Base-by-base conservation (phyloP, 2,329 filamentous ascomycete species). In the Ophiocordyceps unilateralis region DNA sequence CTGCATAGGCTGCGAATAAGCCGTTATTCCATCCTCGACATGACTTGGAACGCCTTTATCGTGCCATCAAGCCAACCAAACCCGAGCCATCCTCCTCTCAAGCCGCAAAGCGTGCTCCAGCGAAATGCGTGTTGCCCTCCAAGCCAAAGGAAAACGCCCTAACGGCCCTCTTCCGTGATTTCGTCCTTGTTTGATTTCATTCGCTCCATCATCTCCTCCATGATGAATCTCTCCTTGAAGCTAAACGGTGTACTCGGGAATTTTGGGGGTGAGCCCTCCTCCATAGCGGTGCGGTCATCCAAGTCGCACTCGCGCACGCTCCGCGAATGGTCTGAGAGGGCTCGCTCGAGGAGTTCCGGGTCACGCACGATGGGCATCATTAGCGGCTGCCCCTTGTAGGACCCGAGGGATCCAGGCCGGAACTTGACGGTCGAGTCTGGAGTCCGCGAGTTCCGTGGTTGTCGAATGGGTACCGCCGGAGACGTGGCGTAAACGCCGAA, bases 361-460 rank as follows among this genome's bases (percentile, higher is more conserved):
- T 69, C 63, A 40, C 62, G 64, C 39, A 76, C 64, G 14, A 74
- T 60, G 2, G 68, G 65, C 58, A 74, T 70, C 30, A 64, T 60
- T 40, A 76, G 66, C 14, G 70, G 63, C 19, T 63, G 63, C 38
- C 71, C 71, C 50, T 66, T 71, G 49, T 72, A 74, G n/a, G 70
- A 74, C 3, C 70, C 70, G 14, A 70, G 54, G 7, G 67, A 68
- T 17, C 62, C 62, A 20, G 60, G 53, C 38, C 60, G 54, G 42
- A 60, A 60, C 39, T 57, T 60, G 40, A 60, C 50, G 5, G 50
- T 50, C 3, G 60, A n/a, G 55, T 54, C 36, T 52, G 46, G 22
- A 53, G 51, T 43, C 56, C 37, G 32, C 37, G 41, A 40, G 26
- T 32, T 37, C 11, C 45, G 41, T 20, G 37, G 20, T 12, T 39